phyloP scores from a whole-genome alignment of 495 filamentous ascomycete species.

The Coniosporium apollinis region DNA sequence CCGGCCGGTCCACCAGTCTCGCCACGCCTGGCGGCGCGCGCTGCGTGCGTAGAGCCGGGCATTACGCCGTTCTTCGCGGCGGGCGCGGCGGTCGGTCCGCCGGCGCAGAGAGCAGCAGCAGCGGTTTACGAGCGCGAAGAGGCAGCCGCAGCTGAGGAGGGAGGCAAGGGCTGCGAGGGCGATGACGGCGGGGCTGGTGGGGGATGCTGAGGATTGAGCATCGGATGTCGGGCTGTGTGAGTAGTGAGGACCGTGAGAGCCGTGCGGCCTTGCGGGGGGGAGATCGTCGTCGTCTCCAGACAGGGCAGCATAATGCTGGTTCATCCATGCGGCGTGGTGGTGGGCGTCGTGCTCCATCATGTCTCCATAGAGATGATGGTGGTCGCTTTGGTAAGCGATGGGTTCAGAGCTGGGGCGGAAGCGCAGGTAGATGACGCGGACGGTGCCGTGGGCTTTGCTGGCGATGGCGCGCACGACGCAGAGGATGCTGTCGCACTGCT shows the following conservation, averaged over 20 bases:
- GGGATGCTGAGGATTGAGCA: conserved; percentile 4
- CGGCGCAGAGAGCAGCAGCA: conserved; percentile 15
- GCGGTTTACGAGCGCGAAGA: conserved; percentile 10
- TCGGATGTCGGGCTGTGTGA: background rate
- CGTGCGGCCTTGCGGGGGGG: conserved; percentile 6
- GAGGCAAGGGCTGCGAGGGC: conserved; percentile 8
- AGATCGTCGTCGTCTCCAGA: too few species aligned
- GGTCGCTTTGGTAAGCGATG: background rate
- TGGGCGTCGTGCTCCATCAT: conserved; percentile 4
- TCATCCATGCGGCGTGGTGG: conserved; percentile 1
- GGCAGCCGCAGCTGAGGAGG: conserved; percentile 9
- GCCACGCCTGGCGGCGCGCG: conserved; percentile 17
- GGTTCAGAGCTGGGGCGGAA: background rate
- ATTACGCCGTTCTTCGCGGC: conserved; percentile 21
- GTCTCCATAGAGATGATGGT: conserved; percentile 3
- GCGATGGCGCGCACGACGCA: conserved; percentile 17
- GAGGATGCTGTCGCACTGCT: conserved; percentile 21
- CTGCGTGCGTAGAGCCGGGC: conserved; percentile 18
- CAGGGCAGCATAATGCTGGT: too few species aligned
- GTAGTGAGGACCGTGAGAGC: conserved; percentile 1
- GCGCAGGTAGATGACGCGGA: conserved; percentile 7
- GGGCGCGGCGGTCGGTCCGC: conserved; percentile 18
- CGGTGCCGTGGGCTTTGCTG: conserved; percentile 12
- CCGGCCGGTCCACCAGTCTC: conserved; percentile 15
- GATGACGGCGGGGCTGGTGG: conserved; percentile 6